Percentiles rank a stretch among this genome's conserved stretches.
Evolutionary conservation across 108 stramenopile species (phyloP).

Genomic region (Aurantiochytrium sp.): DNA sequence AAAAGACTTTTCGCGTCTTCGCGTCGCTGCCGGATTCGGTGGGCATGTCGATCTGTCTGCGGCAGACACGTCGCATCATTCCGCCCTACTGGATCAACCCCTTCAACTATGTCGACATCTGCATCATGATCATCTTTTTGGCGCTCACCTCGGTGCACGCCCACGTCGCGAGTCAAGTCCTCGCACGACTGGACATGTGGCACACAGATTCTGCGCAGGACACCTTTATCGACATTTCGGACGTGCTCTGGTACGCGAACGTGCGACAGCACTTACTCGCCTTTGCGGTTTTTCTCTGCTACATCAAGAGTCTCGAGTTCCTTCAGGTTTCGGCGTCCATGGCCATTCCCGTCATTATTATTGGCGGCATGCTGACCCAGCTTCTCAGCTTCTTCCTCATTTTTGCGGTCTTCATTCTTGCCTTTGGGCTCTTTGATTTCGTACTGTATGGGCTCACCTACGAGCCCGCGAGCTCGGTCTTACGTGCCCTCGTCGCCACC

Average conservation of each 20-base stretch:
- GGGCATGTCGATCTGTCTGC: neutral
- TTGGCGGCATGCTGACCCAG: conserved; percentile 4
- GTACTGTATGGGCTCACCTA: conserved; percentile 2
- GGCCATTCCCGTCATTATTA: conserved; percentile 3
- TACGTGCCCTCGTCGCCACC: neutral
- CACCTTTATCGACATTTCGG: neutral
- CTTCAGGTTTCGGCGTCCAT: neutral
- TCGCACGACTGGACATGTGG: neutral
- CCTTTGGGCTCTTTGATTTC: conserved; percentile 4
- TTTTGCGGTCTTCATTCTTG: neutral
- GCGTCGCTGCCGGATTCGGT: neutral
- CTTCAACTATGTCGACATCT: neutral
- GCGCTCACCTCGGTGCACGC: neutral
- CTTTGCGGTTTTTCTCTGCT: neutral
- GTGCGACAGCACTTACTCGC: neutral
- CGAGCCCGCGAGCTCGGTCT: neutral
- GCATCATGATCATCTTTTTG: neutral
- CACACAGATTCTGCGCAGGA: neutral
- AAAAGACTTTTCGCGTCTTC: neutral
- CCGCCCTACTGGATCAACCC: neutral
- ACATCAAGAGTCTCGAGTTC: neutral
- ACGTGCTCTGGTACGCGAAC: neutral
- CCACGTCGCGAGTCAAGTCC: neutral
- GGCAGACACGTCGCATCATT: neutral
- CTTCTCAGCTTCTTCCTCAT: neutral